Evolutionary conservation across 75 land plant species (phyloP), one percentile per base, ranked within the genome.

Genomic region (Selaginella moellendorffii): DNA sequence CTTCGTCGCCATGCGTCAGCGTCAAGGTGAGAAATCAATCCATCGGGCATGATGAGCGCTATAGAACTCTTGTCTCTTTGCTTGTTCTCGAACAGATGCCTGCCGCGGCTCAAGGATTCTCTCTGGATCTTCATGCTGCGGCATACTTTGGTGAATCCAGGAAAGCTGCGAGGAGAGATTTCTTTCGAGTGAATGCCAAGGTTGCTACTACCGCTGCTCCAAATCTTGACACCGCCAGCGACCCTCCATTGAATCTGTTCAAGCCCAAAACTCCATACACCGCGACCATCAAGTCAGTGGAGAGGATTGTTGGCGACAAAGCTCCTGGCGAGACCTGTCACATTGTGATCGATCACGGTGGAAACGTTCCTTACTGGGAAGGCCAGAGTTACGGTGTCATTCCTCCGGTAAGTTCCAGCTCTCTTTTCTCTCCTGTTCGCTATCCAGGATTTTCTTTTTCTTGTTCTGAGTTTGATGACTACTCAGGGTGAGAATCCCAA

Each of bases 291-390:
- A 56, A 56, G n/a, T 56, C 59, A 2, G 59, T 56, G 59, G 59
- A 56, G 24, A 8, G 59, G 59, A 56, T 56, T 19, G 59, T 56
- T 56, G 59, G 59, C 24, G 17, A 5, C 21, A 21, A 56, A 21
- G 59, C 59, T 24, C 59, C 59, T 56, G 59, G 59, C n/a, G 59
- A 56, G n/a, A 56, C 59, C n/a, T 56, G 59, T 19, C 59, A 56
- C 59, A 56, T 56, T 56, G 24, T 56, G 2, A 56, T 56, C 24
- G 59, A 56, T 19, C 59, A 56, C n/a, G n/a, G n/a, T 21, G 59
- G 59, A 2, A 56, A 56, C 19, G 59, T 56, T 24, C 59, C 59
- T 24, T 56, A 56, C n/a, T 56, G 59, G 59, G 59, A 56, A 56
- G 59, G 59, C 21, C 59, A 56, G 59, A 19, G 59, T 19, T 56